These are phyloP conservation scores for Fusarium pseudograminearum DNA, from an alignment of 2,329 filamentous ascomycete species.

Conservation along the genomic window DNA sequence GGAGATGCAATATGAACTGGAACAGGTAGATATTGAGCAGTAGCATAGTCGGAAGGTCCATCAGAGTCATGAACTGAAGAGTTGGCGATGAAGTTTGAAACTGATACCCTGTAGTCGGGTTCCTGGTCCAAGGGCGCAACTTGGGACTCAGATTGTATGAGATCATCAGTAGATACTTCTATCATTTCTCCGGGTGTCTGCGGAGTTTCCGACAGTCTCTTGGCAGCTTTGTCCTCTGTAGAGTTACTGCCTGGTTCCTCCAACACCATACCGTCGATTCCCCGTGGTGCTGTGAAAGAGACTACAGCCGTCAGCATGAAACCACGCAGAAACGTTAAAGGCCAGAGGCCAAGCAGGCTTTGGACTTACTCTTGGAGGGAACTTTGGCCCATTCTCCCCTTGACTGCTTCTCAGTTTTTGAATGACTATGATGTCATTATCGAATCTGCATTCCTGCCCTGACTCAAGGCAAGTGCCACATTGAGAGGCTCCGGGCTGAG, in stretches of 20 bases:
- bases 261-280: neutral
- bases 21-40: fast-evolving
- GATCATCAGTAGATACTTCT: neutral
- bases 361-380: neutral
- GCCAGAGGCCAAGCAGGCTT: no score
- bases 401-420: neutral
- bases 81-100: neutral
- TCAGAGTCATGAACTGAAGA: neutral
- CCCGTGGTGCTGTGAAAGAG: neutral
- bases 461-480: slow-evolving; percentile 15
- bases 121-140: neutral
- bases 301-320: neutral
- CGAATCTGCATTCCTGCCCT: neutral
- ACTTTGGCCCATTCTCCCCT: neutral
- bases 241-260: neutral
- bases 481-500: neutral
- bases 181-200: neutral
- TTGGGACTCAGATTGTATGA: fast-evolving
- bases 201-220: fast-evolving
- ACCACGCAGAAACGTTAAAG: fast-evolving
- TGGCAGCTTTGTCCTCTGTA: neutral
- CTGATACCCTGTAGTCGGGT: neutral
- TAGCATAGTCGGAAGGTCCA: fast-evolving
- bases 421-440: slow-evolving; percentile 7
- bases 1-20: neutral